Percentiles rank a stretch among this genome's conserved stretches.
phyloP scores from a whole-genome alignment of 73 alveolate genomes.

The Tetrahymena thermophila region DNA sequence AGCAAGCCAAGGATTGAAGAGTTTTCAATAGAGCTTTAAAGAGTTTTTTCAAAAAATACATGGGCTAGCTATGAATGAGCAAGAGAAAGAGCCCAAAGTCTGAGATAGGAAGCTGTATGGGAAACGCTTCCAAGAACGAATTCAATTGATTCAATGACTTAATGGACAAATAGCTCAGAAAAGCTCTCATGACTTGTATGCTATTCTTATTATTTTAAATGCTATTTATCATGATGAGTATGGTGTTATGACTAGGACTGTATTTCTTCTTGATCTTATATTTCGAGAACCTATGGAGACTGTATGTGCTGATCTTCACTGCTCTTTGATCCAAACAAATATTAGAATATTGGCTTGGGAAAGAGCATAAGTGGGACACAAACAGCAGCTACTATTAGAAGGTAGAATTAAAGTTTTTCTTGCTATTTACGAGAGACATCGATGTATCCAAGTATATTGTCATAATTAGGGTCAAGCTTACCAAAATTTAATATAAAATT shows the following conservation, averaged over 20 bases:
- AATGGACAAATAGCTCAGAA: conserved; percentile 70
- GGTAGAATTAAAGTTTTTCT: conserved; percentile 68
- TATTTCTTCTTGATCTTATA: background rate
- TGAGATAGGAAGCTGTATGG: conserved; percentile 87
- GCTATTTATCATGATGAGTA: background rate
- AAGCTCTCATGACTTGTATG: conserved; percentile 49
- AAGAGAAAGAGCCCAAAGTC: conserved; percentile 95
- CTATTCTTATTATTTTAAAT: background rate
- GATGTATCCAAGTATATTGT: conserved; percentile 66
- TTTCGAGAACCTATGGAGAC: background rate
- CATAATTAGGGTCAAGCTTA: conserved; percentile 72
- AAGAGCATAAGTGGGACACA: conserved; percentile 89
- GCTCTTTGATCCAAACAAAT: background rate
- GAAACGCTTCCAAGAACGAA: conserved; percentile 80
- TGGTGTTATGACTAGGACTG: background rate
- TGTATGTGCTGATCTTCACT: background rate
- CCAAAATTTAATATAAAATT: conserved; percentile 58
- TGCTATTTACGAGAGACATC: conserved; percentile 72
- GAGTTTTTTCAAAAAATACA: conserved; percentile 86
- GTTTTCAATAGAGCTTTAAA: conserved; percentile 57
- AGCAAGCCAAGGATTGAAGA: conserved; percentile 45
- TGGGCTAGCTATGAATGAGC: conserved; percentile 95
- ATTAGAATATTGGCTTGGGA: conserved; percentile 58
- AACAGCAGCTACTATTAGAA: conserved; percentile 58
- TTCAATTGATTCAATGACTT: conserved; percentile 83